phyloP scores from a whole-genome alignment of 2,329 filamentous ascomycete species.

The Trichothecium roseum region DNA sequence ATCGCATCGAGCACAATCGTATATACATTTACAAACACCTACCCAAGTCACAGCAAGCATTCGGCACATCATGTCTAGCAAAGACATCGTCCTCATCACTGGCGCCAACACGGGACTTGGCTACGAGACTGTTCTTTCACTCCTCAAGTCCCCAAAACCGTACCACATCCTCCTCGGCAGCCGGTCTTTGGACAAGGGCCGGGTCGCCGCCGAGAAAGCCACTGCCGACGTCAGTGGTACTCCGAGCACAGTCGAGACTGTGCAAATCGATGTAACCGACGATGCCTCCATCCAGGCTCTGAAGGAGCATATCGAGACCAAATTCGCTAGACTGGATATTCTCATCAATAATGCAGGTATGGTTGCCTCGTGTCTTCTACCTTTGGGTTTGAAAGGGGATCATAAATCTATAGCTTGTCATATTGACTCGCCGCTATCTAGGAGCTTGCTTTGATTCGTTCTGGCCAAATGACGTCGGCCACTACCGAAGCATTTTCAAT shows the following conservation, averaged over 20 bases:
- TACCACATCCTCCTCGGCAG: constrained; percentile 44
- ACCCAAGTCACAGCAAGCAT: no score
- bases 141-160: constrained; percentile 28
- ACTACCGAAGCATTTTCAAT: constrained; percentile 28
- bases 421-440: constrained; percentile 3
- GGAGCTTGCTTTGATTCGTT: constrained; percentile 28
- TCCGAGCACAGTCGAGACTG: constrained; percentile 24
- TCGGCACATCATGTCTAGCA: constrained; percentile 7
- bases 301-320: constrained; percentile 14
- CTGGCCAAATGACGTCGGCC: constrained; percentile 10
- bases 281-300: constrained; percentile 19
- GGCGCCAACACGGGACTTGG: constrained; percentile 49
- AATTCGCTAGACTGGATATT: constrained; percentile 18
- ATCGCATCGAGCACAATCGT: no score
- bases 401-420: neutral
- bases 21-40: no score
- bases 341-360: constrained; percentile 23
- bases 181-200: constrained; percentile 36
- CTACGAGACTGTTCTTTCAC: constrained; percentile 39
- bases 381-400: neutral
- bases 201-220: constrained; percentile 28
- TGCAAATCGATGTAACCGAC: constrained; percentile 19
- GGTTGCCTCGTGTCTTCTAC: neutral
- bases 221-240: constrained; percentile 26
- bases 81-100: constrained; percentile 38